phyloP scores from a whole-genome alignment of 176 grass and related monocot genomes.

The Carex pumila region DNA sequence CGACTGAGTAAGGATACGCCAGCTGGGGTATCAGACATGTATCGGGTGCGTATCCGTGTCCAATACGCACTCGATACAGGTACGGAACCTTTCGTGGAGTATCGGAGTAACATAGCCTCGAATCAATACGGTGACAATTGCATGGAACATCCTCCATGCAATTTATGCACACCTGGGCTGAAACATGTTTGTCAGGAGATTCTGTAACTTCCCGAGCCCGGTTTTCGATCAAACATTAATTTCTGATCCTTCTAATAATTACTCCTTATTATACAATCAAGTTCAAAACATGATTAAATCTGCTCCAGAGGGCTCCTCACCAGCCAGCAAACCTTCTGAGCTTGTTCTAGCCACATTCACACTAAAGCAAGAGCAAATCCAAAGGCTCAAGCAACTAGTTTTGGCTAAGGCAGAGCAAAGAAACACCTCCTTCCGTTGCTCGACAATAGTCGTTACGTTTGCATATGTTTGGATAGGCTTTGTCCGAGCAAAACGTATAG shows the following conservation, averaged over 20 bases:
- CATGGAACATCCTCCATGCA: constrained; percentile 6
- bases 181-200: background rate
- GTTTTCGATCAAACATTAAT: constrained; percentile 22
- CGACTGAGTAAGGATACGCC: too few relatives aligned
- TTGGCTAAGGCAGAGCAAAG: background rate
- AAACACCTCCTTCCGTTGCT: constrained; percentile 26
- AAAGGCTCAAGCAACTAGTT: constrained; percentile 11
- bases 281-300: background rate
- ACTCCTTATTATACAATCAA: constrained; percentile 1
- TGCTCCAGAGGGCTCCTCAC: background rate
- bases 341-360: constrained; percentile 31
- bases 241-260: constrained; percentile 16
- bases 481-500: too few relatives aligned
- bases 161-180: constrained; percentile 8
- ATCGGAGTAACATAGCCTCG: too few relatives aligned
- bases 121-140: too few relatives aligned
- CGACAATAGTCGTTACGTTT: constrained; percentile 27
- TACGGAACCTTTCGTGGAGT: too few relatives aligned
- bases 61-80: too few relatives aligned
- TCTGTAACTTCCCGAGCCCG: background rate
- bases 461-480: too few relatives aligned
- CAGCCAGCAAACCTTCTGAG: background rate
- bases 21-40: too few relatives aligned
- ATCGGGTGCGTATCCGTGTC: too few relatives aligned
- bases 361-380: background rate